These are phyloP conservation scores for Cytospora leucostoma DNA, from an alignment of 2,329 filamentous ascomycete genomes.

Conservation along the genomic window DNA sequence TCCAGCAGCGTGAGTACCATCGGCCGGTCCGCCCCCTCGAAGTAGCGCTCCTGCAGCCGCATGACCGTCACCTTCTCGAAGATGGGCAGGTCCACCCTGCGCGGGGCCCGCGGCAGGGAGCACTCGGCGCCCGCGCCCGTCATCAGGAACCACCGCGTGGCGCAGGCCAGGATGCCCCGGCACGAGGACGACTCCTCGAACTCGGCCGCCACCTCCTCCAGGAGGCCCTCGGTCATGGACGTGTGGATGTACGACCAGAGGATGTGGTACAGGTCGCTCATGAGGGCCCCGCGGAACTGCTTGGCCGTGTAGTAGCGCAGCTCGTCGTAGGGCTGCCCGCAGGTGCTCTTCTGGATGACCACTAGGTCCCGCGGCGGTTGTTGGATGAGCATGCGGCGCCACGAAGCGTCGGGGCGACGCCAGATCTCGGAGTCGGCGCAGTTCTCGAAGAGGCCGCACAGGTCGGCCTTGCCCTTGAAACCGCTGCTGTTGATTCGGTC, in stretches of 20 bases:
- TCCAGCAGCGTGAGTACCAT: background rate
- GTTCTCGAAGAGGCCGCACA: background rate
- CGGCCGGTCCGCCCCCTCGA: background rate
- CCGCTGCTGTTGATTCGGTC: background rate
- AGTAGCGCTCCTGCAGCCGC: background rate
- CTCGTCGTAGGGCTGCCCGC: background rate
- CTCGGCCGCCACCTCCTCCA: conserved; percentile 2
- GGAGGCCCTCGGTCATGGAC: background rate
- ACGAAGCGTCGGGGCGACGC: background rate
- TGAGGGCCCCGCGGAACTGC: background rate
- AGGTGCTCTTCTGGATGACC: background rate
- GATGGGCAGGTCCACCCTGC: background rate
- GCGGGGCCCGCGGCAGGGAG: background rate
- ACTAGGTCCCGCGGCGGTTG: conserved; percentile 1
- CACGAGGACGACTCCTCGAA: background rate
- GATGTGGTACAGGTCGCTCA: background rate
- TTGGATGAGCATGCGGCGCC: conserved; percentile 3
- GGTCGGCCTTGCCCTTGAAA: background rate
- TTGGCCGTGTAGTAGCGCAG: background rate
- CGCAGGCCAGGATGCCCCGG: background rate
- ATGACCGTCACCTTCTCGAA: background rate
- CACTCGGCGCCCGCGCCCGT: background rate
- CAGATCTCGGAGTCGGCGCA: background rate
- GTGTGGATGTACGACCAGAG: background rate
- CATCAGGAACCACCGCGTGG: background rate